Conservation (phyloP, 2,329 filamentous ascomycete species). For the Cladosporium sp. region DNA sequence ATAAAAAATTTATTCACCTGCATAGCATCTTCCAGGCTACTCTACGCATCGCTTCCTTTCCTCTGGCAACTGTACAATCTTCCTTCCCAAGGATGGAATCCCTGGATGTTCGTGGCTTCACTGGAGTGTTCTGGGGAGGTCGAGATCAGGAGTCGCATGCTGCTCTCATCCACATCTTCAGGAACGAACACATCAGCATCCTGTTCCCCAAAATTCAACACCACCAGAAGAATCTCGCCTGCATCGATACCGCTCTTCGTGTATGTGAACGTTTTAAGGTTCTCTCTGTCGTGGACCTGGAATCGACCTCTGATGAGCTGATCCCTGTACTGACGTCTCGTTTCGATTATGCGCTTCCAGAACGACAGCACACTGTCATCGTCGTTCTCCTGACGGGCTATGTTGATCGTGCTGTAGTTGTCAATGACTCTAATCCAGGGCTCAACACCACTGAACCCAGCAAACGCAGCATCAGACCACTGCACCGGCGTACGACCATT, state of each 20-base stretch:
- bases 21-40: too few relatives aligned
- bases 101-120: background rate
- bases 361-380: background rate
- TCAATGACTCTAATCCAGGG: constrained; percentile 67
- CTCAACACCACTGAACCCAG: constrained; percentile 55
- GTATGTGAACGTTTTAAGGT: background rate
- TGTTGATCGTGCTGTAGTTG: background rate
- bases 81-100: background rate
- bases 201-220: background rate
- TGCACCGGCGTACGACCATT: constrained; percentile 59
- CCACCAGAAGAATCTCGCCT: background rate
- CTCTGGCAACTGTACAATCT: background rate
- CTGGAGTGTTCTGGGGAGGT: background rate
- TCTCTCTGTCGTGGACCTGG: background rate
- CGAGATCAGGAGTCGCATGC: background rate
- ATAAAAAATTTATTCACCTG: too few relatives aligned
- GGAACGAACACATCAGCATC: background rate
- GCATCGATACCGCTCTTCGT: background rate
- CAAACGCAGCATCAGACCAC: constrained; percentile 59
- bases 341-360: background rate
- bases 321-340: background rate
- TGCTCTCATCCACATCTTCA: background rate
- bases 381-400: background rate
- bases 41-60: constrained; percentile 23
- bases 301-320: background rate